A percentile compares a stretch with the other conserved stretches of the same genome.
phyloP scores from a whole-genome alignment of 345 rosid species.

The Sonneratia caseolaris region DNA sequence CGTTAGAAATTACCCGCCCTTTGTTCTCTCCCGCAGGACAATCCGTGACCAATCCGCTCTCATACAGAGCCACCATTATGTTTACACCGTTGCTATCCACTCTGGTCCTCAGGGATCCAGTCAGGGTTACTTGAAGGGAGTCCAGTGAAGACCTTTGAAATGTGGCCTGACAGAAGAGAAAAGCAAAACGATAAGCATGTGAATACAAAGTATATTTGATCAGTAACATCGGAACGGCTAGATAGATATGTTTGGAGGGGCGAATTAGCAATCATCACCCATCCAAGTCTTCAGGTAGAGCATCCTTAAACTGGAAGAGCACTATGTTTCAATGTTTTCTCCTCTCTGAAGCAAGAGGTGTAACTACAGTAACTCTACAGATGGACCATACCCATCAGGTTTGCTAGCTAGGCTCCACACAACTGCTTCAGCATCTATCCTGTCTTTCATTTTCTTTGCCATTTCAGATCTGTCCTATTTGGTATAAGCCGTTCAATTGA shows the following conservation, averaged over 20 bases:
- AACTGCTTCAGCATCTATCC: not conserved
- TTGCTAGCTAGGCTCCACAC: not conserved
- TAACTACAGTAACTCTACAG: not conserved
- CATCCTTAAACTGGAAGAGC: not conserved
- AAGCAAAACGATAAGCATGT: not conserved
- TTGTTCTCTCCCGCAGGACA: conserved; percentile 65
- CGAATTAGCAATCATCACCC: not conserved
- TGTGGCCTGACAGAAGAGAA: conserved; percentile 35
- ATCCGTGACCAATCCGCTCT: conserved; percentile 57
- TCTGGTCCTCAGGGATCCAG: conserved; percentile 47
- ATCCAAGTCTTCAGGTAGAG: not conserved
- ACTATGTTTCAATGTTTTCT: not conserved
- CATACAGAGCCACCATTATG: conserved; percentile 72
- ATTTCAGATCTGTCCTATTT: not conserved
- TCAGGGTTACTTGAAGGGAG: conserved; percentile 43
- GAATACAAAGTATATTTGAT: not conserved
- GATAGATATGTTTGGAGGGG: not conserved
- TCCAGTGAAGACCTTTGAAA: conserved; percentile 55
- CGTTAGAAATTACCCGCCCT: conserved; percentile 64
- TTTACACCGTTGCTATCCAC: conserved; percentile 36
- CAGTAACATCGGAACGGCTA: not conserved
- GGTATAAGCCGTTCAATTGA: not conserved
- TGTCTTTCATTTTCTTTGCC: not conserved
- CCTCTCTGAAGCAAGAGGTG: not conserved
- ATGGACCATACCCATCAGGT: no score